Evolutionary conservation across 2,329 filamentous ascomycete species (phyloP).

Genomic region (Dothideomycetidae sp.): DNA sequence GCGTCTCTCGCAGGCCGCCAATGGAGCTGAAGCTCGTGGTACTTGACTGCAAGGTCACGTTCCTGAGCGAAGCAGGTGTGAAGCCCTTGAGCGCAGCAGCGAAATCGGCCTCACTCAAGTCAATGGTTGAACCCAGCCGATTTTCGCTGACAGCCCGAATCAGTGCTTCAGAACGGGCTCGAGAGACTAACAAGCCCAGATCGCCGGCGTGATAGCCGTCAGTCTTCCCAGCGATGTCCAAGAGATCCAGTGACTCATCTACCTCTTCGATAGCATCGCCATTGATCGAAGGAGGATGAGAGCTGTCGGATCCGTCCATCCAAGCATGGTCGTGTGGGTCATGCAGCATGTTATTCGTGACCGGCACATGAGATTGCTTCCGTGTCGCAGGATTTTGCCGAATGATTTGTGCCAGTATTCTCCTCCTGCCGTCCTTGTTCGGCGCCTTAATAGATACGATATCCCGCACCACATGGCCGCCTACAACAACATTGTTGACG

Average conservation of each 20-base stretch:
- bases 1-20: slow-evolving; percentile 72
- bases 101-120: slow-evolving; percentile 63
- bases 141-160: slow-evolving; percentile 57
- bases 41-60: slow-evolving; percentile 84
- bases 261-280: slow-evolving; percentile 51
- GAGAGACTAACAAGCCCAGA: slow-evolving; percentile 67
- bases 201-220: slow-evolving; percentile 98
- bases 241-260: slow-evolving; percentile 67
- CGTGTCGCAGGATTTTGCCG: slow-evolving; percentile 28
- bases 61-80: slow-evolving; percentile 84
- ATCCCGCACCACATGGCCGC: slow-evolving; percentile 82
- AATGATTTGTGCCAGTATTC: slow-evolving; percentile 69
- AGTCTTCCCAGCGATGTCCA: slow-evolving; percentile 84
- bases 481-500: slow-evolving; percentile 77
- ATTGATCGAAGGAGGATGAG: slow-evolving; percentile 31
- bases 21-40: slow-evolving; percentile 88
- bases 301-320: slow-evolving; percentile 55
- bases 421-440: slow-evolving; percentile 75
- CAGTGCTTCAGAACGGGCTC: slow-evolving; percentile 81
- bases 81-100: slow-evolving; percentile 76
- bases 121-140: slow-evolving; percentile 19
- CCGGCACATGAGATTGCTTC: slow-evolving; percentile 3
- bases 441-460: slow-evolving; percentile 82
- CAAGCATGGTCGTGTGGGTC: slow-evolving; percentile 30
- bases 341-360: slow-evolving; percentile 3